Evolutionary conservation across 768 basidiomycete species (phyloP).

Genomic region (Mycena capillaripes): DNA sequence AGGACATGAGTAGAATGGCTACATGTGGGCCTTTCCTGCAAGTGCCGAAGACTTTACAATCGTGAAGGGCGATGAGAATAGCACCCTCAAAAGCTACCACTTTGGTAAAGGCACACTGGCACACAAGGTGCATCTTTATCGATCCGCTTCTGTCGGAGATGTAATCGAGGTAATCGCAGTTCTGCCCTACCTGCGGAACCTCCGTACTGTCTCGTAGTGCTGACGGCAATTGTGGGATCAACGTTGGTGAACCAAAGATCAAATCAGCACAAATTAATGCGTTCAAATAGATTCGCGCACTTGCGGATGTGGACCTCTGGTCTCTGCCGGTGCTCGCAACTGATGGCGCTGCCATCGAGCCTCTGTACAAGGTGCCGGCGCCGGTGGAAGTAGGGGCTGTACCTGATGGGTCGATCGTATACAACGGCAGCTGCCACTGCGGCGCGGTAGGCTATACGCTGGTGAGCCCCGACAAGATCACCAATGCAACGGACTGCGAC

Average conservation of each 20-base stretch:
- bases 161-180: neutral
- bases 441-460: constrained; percentile 25
- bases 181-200: constrained; percentile 28
- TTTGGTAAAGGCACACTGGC: constrained; percentile 13
- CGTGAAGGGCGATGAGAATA: constrained; percentile 28
- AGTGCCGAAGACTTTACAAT: constrained; percentile 6
- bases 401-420: constrained; percentile 12
- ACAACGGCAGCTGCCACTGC: constrained; percentile 33
- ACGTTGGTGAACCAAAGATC: neutral
- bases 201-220: constrained; percentile 6
- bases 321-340: neutral
- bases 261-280: neutral
- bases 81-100: constrained; percentile 16
- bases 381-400: neutral
- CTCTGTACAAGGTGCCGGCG: constrained; percentile 11
- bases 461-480: constrained; percentile 6
- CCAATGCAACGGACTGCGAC: constrained; percentile 10
- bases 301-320: neutral
- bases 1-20: too few relatives aligned
- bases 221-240: neutral
- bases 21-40: constrained; percentile 22
- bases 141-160: neutral
- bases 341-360: neutral
- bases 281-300: constrained; percentile 10
- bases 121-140: constrained; percentile 14